Conservation (phyloP, 495 filamentous ascomycete genomes). For the Penicillium nucicola region DNA sequence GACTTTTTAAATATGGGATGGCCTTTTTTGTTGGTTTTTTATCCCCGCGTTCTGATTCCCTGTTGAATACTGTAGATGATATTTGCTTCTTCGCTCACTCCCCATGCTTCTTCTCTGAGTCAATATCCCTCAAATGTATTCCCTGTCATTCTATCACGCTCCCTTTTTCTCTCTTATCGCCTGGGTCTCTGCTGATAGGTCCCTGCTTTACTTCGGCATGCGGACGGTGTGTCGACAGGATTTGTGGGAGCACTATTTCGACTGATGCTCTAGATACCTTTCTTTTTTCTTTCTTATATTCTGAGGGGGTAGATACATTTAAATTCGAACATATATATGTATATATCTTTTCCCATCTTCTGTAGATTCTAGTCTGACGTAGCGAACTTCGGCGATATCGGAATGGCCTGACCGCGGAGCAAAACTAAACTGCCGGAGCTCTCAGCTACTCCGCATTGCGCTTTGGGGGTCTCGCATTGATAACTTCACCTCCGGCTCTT, state of each 20-base stretch:
- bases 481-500: background rate
- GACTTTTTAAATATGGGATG: background rate
- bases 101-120: background rate
- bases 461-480: too few relatives aligned
- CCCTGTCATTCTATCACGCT: background rate
- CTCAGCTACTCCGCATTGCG: background rate
- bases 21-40: background rate
- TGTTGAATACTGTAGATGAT: slow-evolving; percentile 10
- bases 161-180: background rate
- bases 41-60: background rate
- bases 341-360: background rate
- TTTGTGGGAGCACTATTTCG: background rate
- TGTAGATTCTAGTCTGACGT: slow-evolving; percentile 2
- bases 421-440: slow-evolving; percentile 28
- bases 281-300: background rate
- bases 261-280: background rate
- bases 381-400: slow-evolving; percentile 22
- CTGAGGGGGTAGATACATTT: slow-evolving; percentile 1
- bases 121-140: slow-evolving; percentile 5
- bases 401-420: slow-evolving; percentile 27
- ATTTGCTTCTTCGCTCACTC: background rate
- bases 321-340: slow-evolving; percentile 6
- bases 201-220: too few relatives aligned
- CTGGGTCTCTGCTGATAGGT: background rate
- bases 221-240: background rate